Conservation (phyloP, 139 green algal genomes). For the Haematococcus lacustris region DNA sequence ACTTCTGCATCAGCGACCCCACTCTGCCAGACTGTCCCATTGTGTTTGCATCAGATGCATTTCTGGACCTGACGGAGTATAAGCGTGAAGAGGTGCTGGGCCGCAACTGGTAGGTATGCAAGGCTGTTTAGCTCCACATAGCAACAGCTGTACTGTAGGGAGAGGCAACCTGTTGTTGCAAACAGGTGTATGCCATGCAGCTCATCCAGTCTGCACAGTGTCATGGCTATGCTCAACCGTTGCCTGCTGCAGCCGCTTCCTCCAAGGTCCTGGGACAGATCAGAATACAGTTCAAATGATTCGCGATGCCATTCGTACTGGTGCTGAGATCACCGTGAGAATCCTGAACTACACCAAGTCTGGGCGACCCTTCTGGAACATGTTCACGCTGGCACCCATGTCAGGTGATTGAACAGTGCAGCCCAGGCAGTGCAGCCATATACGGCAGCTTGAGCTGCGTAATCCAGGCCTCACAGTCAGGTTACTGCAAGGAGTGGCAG, state of each 20-base stretch:
- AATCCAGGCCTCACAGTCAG: too few relatives aligned
- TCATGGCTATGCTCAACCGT: too few relatives aligned
- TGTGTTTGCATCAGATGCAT: slow-evolving; percentile 87
- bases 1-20: slow-evolving; percentile 95
- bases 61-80: slow-evolving; percentile 91
- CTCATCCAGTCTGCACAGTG: too few relatives aligned
- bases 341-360: slow-evolving; percentile 88
- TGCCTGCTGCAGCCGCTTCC: slow-evolving; percentile 80
- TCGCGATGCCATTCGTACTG: slow-evolving; percentile 57
- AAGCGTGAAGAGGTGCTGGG: slow-evolving; percentile 90
- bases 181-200: too few relatives aligned
- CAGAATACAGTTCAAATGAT: slow-evolving; percentile 66
- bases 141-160: too few relatives aligned
- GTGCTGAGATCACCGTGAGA: slow-evolving; percentile 73
- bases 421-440: too few relatives aligned
- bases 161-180: too few relatives aligned
- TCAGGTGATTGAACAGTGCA: too few relatives aligned
- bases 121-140: too few relatives aligned
- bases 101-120: slow-evolving; percentile 86
- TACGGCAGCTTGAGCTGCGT: too few relatives aligned
- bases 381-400: slow-evolving; percentile 92
- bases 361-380: slow-evolving; percentile 92
- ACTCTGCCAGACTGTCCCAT: slow-evolving; percentile 96
- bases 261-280: slow-evolving; percentile 83
- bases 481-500: too few relatives aligned